Percentiles rank a stretch among this genome's conserved stretches.
These are phyloP conservation scores for Russula vinacea DNA, from an alignment of 768 basidiomycete genomes.

Conservation along the genomic window DNA sequence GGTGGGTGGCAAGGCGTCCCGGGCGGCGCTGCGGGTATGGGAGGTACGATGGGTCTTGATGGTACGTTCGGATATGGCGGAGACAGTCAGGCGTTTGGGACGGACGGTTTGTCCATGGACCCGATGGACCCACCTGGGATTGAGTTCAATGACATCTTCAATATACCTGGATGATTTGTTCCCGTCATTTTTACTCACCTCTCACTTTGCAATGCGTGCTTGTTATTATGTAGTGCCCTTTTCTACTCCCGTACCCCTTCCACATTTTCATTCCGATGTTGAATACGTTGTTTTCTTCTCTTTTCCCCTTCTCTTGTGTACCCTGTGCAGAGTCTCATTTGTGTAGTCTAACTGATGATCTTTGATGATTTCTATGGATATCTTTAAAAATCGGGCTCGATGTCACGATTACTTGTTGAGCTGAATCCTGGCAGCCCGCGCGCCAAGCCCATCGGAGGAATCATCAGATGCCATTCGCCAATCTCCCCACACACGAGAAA, in stretches of 20 bases:
- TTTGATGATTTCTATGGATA: constrained; percentile 20
- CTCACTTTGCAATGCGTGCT: constrained; percentile 7
- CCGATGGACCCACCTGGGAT: constrained; percentile 27
- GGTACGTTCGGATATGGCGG: constrained; percentile 20
- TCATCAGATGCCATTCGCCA: constrained; percentile 79
- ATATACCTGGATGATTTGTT: constrained; percentile 22
- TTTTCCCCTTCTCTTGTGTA: constrained; percentile 5
- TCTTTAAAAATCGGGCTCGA: not conserved
- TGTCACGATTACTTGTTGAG: not conserved
- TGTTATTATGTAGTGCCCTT: constrained; percentile 10
- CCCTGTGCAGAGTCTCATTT: constrained; percentile 14
- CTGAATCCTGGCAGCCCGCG: no score
- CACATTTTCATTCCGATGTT: not conserved
- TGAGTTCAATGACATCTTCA: constrained; percentile 31
- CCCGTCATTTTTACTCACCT: not conserved
- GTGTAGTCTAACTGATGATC: constrained; percentile 27
- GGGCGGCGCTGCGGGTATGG: constrained; percentile 13
- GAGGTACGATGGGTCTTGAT: constrained; percentile 19
- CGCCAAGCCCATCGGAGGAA: not conserved
- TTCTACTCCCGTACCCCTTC: not conserved
- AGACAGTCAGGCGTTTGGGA: constrained; percentile 18
- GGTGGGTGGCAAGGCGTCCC: constrained; percentile 17
- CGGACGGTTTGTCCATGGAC: constrained; percentile 24
- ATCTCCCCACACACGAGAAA: constrained; percentile 64
- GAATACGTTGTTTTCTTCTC: not conserved